A percentile compares a stretch with the other conserved stretches of the same genome.
Evolutionary conservation across 2,329 filamentous ascomycete genomes (phyloP).

Genomic region (Plenodomus biglobosus): DNA sequence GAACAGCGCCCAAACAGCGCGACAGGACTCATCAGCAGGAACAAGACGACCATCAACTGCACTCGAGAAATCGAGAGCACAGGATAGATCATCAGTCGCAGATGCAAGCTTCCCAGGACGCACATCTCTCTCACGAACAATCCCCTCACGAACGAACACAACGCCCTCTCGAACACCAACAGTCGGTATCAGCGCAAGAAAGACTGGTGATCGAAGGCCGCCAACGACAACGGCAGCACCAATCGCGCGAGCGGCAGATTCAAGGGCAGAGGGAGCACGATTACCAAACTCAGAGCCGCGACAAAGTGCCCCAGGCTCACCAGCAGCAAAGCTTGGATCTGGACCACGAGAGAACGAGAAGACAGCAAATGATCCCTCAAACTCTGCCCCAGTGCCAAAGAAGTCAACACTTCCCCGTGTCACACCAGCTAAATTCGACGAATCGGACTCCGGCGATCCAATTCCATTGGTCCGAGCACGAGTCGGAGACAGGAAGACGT

Average conservation of each 20-base stretch:
- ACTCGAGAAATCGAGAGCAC: conserved; percentile 5
- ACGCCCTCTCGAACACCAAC: too few relatives aligned
- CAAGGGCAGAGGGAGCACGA: background rate
- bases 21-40: background rate
- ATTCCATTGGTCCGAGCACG: background rate
- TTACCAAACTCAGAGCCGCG: background rate
- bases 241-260: background rate
- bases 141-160: too few relatives aligned
- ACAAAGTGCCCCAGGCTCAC: background rate
- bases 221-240: too few relatives aligned
- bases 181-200: too few relatives aligned
- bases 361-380: background rate
- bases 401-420: background rate
- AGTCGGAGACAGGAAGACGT: background rate
- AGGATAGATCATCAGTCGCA: conserved; percentile 4
- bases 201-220: too few relatives aligned
- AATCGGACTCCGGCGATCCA: too few relatives aligned
- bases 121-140: too few relatives aligned
- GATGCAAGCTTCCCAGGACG: too few relatives aligned
- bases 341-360: background rate
- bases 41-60: conserved; percentile 9
- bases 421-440: too few relatives aligned
- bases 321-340: background rate
- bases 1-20: background rate
- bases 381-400: background rate